Evolutionary conservation across 495 filamentous ascomycete species (phyloP), one percentile per base, ranked within the genome.

Genomic region (Aspergillus coremiiformis): DNA sequence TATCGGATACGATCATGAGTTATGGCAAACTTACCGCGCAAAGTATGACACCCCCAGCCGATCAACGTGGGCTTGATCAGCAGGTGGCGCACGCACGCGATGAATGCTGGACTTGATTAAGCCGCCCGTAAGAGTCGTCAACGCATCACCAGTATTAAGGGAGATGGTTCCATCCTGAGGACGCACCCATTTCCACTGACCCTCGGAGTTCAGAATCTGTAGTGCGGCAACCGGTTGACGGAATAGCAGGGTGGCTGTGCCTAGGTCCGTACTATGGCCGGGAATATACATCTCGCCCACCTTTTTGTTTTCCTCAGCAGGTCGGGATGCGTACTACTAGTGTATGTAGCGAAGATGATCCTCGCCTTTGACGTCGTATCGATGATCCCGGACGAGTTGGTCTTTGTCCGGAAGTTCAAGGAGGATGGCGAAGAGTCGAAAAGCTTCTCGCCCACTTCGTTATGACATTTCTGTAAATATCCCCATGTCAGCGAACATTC

Each of bases 321-420:
- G 66, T 1, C 75, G 75, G 0, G 70, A 66, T 11, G 63, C 64
- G 56, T 79, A n/a, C n/a, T n/a, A n/a, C n/a, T n/a, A 79, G 58
- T 73, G 68, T 75, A 79, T 79, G 59, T 78, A 78, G 29, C 75
- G 76, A 1, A 78, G 65, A 50, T 77, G 74, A 37, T 75, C 72
- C 39, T 77, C 76, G 21, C 73, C 68, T n/a, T 67, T 62, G 11
- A 63, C 62, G 45, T 77, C 70, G 51, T 78, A 79, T 12, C 57
- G 60, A 54, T 79, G 76, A 56, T 73, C 67, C 39, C 59, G 60
- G 23, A 75, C 69, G 2, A 79, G 65, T 35, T 77, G 69, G 29
- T 76, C 69, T 53, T 77, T 72, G 49, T 76, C 70, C 0, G 72
- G 73, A 0, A 79, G 66, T 55, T 79, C 70, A 19, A 79, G 68